A percentile compares a stretch with the other conserved stretches of the same genome.
phyloP scores from a whole-genome alignment of 768 basidiomycete genomes.

The Naganishia onofrii region DNA sequence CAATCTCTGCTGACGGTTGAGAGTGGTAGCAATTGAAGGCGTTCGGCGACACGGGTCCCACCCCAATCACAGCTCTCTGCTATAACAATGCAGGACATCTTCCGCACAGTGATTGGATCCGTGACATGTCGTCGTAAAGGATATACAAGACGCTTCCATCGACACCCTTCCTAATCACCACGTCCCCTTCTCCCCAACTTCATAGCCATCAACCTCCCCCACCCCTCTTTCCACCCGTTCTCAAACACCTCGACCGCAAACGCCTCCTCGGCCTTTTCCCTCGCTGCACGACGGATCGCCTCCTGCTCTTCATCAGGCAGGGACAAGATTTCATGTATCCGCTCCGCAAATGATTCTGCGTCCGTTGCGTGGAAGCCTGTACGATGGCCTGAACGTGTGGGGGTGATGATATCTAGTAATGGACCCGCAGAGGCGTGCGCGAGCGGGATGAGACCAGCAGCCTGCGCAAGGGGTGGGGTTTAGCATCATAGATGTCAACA shows the following conservation, averaged over 20 bases:
- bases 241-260: constrained; percentile 79
- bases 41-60: no score
- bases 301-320: constrained; percentile 60
- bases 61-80: no score
- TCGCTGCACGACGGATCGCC: constrained; percentile 67
- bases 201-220: constrained; percentile 35
- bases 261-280: constrained; percentile 66
- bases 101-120: no score
- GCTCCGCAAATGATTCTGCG: constrained; percentile 64
- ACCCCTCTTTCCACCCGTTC: constrained; percentile 57
- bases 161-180: background rate
- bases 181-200: background rate
- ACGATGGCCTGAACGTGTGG: constrained; percentile 52
- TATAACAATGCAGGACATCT: no score
- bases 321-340: constrained; percentile 64
- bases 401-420: constrained; percentile 82
- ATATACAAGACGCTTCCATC: no score
- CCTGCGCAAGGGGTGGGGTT: constrained; percentile 57
- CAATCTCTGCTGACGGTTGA: no score
- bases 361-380: constrained; percentile 77
- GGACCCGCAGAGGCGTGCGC: constrained; percentile 92
- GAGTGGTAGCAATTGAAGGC: no score
- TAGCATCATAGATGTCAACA: background rate
- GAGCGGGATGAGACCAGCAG: constrained; percentile 87
- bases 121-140: no score